phyloP scores from a whole-genome alignment of 2,329 filamentous ascomycete species.

The Hymenoscyphus fraxineus region DNA sequence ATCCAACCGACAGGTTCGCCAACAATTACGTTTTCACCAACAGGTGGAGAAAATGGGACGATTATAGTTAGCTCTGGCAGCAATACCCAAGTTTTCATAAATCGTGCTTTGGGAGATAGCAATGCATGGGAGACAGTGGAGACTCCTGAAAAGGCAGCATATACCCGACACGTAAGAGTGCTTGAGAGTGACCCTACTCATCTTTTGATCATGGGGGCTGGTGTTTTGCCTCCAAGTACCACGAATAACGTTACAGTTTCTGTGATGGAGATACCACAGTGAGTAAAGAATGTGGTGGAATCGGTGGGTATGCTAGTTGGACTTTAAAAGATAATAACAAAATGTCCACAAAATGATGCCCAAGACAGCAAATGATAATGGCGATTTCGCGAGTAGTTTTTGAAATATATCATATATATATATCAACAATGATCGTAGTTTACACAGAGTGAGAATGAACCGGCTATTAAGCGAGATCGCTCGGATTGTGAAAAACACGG shows the following conservation, averaged over 20 bases:
- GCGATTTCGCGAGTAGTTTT: too few relatives aligned
- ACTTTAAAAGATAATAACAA: neutral
- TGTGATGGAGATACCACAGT: slow-evolving; percentile 26
- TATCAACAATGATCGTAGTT: too few relatives aligned
- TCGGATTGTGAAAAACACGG: too few relatives aligned
- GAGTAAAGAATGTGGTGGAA: neutral
- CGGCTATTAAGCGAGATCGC: too few relatives aligned
- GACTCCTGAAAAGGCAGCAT: slow-evolving; percentile 29
- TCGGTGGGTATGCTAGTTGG: neutral
- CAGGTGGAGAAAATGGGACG: slow-evolving; percentile 32
- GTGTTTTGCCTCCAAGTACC: slow-evolving; percentile 29
- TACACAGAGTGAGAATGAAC: too few relatives aligned
- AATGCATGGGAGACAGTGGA: slow-evolving; percentile 29
- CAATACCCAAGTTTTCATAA: slow-evolving; percentile 30
- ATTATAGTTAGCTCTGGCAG: slow-evolving; percentile 31
- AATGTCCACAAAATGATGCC: too few relatives aligned
- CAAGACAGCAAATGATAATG: too few relatives aligned
- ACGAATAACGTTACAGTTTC: slow-evolving; percentile 32
- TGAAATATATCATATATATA: too few relatives aligned
- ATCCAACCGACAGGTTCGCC: slow-evolving; percentile 31
- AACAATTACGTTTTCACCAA: slow-evolving; percentile 31
- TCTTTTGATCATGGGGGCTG: slow-evolving; percentile 33
- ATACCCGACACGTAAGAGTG: slow-evolving; percentile 32
- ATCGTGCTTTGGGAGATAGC: slow-evolving; percentile 29
- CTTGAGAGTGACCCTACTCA: slow-evolving; percentile 27